A percentile compares a stretch with the other conserved stretches of the same genome.
phyloP scores from a whole-genome alignment of 164 flowering plant genomes.

The Paratinospora sagittata region DNA sequence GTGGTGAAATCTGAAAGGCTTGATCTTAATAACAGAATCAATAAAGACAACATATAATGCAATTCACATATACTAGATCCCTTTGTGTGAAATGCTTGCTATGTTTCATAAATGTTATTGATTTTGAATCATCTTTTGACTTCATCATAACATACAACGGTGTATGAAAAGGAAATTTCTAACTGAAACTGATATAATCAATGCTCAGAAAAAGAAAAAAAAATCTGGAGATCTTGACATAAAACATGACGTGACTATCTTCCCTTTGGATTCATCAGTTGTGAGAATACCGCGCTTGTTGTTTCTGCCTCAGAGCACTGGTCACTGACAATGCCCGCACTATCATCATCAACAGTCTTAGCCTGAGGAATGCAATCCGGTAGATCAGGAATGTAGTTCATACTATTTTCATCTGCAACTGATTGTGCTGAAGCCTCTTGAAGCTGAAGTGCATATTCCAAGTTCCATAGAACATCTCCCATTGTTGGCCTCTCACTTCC shows the following conservation, averaged over 20 bases:
- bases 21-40: too few species aligned
- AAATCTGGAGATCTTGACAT: neutral
- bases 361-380: conserved; percentile 27
- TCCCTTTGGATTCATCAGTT: conserved; percentile 43
- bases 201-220: neutral
- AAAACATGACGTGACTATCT: conserved; percentile 23
- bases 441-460: conserved; percentile 49
- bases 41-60: too few species aligned
- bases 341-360: conserved; percentile 15
- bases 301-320: conserved; percentile 22
- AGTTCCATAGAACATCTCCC: conserved; percentile 54
- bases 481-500: conserved; percentile 44
- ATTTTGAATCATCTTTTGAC: neutral
- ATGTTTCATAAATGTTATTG: neutral
- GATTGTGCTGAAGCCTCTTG: conserved; percentile 34
- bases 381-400: conserved; percentile 24
- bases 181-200: neutral
- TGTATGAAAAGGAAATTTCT: neutral
- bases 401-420: conserved; percentile 28
- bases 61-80: too few species aligned
- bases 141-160: neutral
- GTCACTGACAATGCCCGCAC: conserved; percentile 15
- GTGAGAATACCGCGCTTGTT: conserved; percentile 37
- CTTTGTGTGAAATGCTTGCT: neutral
- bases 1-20: too few species aligned